Evolutionary conservation across 768 basidiomycete genomes (phyloP), one percentile per base, ranked within the genome.

Genomic region (Holtermanniella nyarrowii): DNA sequence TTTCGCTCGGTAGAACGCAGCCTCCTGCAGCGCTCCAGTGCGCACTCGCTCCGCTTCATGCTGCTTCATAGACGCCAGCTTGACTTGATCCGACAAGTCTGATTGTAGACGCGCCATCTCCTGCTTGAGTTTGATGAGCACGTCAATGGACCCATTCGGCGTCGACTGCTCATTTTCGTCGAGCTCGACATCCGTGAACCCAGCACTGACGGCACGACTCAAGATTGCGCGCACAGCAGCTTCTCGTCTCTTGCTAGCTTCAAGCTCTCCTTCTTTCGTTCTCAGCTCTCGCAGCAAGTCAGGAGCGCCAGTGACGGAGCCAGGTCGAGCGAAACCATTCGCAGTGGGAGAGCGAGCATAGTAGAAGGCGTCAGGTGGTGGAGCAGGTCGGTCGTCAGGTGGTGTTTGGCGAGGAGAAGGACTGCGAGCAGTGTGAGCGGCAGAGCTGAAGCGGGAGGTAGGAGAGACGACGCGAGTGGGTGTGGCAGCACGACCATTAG

Each of bases 1-100:
- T 73, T 97, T 96, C 44, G 91, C 87, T 46, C 91, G 87, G 68
- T 90, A 95, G 74, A 85, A 96, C 0, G 90, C 88, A 2, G 91
- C 86, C 72, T 99, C 95, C 71, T 97, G 88, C 5, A 86, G 73
- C 1, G 95, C 95, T 41, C 80, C 82, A 5, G 77, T 70, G 55
- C 84, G 83, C 56, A 82, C 72, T 46, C 85, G 80, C 57, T 91
- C 88, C 0, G 86, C 84, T 48, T 88, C 85, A 3, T 80, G 76
- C 10, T 95, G 70, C 39, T 82, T 82, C 41, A 86, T 83, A 2
- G 89, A 88, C 2, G 83, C 80, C 47, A 77, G 77, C 42, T 78
- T 81, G 1, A 86, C 85, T 70, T 93, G 88, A 48, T 81, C 82
- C 13, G 78, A 76, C 18, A 58, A 56, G 49, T 66, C 73, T 58